phyloP scores from a whole-genome alignment of 306 rosid genomes.

The Albizia julibrissin region DNA sequence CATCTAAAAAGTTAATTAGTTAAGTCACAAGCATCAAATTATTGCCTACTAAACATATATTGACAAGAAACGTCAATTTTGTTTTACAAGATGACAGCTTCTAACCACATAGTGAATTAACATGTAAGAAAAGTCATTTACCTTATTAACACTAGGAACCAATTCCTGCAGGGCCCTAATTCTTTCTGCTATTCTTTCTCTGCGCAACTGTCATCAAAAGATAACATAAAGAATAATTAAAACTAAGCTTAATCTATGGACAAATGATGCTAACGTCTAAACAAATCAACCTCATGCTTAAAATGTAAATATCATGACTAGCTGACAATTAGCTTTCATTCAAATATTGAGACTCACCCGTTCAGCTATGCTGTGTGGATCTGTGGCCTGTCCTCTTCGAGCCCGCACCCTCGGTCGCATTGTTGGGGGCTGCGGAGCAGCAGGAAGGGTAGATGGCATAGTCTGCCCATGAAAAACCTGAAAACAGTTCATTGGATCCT shows the following conservation, averaged over 20 bases:
- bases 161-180: slow-evolving; percentile 96
- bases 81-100: background rate
- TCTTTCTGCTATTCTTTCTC: slow-evolving; percentile 98
- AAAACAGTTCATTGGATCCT: slow-evolving; percentile 25
- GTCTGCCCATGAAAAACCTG: slow-evolving; percentile 89
- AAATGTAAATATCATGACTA: slow-evolving; percentile 20
- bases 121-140: slow-evolving; percentile 31
- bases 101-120: background rate
- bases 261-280: slow-evolving; percentile 9
- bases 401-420: slow-evolving; percentile 99
- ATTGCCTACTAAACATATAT: background rate
- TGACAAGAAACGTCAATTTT: background rate
- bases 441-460: slow-evolving; percentile 56
- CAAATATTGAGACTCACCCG: slow-evolving; percentile 61
- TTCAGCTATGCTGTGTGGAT: slow-evolving; percentile 99
- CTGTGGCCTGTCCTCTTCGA: slow-evolving; percentile 98
- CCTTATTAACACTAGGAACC: slow-evolving; percentile 97
- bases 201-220: slow-evolving; percentile 69
- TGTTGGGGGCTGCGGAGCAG: slow-evolving; percentile 82
- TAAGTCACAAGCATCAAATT: background rate
- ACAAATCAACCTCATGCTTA: background rate
- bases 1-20: background rate
- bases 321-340: slow-evolving; percentile 6
- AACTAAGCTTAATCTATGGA: background rate
- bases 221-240: slow-evolving; percentile 14